A percentile compares a stretch with the other conserved stretches of the same genome.
Evolutionary conservation across 768 basidiomycete species (phyloP).

Genomic region (Vararia minispora): DNA sequence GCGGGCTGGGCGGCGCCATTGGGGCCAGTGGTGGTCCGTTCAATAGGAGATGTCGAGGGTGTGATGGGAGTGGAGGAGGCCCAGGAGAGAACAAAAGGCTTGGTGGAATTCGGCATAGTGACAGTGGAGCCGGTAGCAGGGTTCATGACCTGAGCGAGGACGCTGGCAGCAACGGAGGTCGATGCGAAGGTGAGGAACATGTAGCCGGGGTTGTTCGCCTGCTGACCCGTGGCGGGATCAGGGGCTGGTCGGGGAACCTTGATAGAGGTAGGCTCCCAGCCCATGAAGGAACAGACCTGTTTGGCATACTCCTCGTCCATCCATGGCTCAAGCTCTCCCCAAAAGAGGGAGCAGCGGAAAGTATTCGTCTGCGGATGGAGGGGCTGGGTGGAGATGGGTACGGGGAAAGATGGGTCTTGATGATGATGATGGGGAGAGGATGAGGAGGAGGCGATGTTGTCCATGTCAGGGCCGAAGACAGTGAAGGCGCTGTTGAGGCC

Average conservation of each 20-base stretch:
- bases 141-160: constrained; percentile 55
- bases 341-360: constrained; percentile 61
- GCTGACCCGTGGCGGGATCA: constrained; percentile 46
- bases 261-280: constrained; percentile 71
- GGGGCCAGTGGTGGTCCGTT: constrained; percentile 22
- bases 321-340: constrained; percentile 88
- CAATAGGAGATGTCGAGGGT: constrained; percentile 21
- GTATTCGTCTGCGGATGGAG: constrained; percentile 3
- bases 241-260: constrained; percentile 57
- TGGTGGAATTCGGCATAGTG: constrained; percentile 80
- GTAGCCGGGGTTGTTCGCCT: constrained; percentile 78
- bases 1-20: constrained; percentile 36
- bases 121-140: constrained; percentile 29
- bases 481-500: no score
- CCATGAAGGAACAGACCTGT: constrained; percentile 78
- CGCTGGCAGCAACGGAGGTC: constrained; percentile 53
- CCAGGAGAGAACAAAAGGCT: constrained; percentile 79
- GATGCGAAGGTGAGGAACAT: constrained; percentile 82
- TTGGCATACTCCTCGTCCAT: constrained; percentile 95
- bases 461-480: no score
- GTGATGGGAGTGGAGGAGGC: constrained; percentile 33
- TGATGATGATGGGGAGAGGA: constrained; percentile 7
- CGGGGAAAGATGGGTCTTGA: constrained; percentile 5
- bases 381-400: neutral
- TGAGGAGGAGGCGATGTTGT: no score